These are phyloP conservation scores for Mortierella sp. DNA, from an alignment of 371 early-diverging fungal species.

Conservation along the genomic window DNA sequence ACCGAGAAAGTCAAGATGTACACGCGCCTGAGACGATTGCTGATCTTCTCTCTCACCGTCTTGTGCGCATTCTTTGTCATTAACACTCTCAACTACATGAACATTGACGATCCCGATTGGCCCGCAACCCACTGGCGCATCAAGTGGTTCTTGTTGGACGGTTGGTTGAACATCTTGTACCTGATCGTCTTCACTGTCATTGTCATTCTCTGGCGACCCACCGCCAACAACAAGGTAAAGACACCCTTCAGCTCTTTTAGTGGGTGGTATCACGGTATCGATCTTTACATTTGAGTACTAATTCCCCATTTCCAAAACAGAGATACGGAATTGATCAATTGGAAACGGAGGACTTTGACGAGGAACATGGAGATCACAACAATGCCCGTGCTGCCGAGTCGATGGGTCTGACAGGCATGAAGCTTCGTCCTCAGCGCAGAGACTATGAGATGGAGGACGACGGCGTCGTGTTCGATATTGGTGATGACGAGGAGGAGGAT, in stretches of 20 bases:
- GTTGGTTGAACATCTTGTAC: constrained; percentile 86
- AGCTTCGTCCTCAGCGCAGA: constrained; percentile 53
- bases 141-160: constrained; percentile 94
- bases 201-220: constrained; percentile 92
- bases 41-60: constrained; percentile 79
- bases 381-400: constrained; percentile 65
- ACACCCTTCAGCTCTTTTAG: constrained; percentile 57
- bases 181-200: constrained; percentile 83
- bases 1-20: constrained; percentile 92
- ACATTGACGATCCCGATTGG: constrained; percentile 73
- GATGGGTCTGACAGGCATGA: constrained; percentile 58
- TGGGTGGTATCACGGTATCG: too few species aligned
- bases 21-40: constrained; percentile 80
- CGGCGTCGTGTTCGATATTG: constrained; percentile 73
- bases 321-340: constrained; percentile 56
- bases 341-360: constrained; percentile 66
- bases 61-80: constrained; percentile 82
- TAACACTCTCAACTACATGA: constrained; percentile 79
- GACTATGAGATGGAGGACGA: constrained; percentile 56
- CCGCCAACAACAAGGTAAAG: constrained; percentile 88
- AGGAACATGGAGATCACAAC: constrained; percentile 64
- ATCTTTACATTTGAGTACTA: not conserved
- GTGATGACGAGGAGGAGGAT: constrained; percentile 62
- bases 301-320: constrained; percentile 4
- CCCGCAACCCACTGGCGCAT: constrained; percentile 83